Evolutionary conservation across 441 rosid species (phyloP), one percentile per base, ranked within the genome.

Genomic region (Brassica hybrid): DNA sequence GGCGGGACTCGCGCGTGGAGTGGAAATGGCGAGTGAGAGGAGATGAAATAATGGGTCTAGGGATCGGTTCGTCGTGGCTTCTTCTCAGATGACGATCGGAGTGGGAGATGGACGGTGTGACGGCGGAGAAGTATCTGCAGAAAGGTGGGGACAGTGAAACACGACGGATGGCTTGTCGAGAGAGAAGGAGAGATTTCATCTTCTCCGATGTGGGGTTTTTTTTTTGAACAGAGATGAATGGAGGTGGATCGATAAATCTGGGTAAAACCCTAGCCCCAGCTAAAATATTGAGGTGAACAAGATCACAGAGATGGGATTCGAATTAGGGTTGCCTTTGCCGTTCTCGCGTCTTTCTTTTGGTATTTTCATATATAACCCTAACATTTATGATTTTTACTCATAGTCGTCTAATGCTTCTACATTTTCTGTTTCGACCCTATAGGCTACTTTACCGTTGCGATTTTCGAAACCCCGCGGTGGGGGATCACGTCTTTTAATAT

Each of bases 131-230:
- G 79, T 72, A 30, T 71, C 86, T 64, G 64, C 19, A 54, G 60
- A 54, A 71, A 76, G 23, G 9, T 1, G 75, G 68, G 65, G 48
- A 36, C 1, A 63, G 85, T 59, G 86, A 85, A 45, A 90, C 7
- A 18, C 62, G 76, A 21, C 61, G 75, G 16, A 88, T 62, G 3
- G 85, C 59, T 83, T 83, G 80, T 68, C 86, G 77, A 67, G 83
- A 83, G 60, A 60, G 0, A 6, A 84, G 73, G 7, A 93, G 76
- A 36, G 34, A 85, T 84, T 86, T 91, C 84, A 86, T 80, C 58
- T 80, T 75, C 73, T 72, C 58, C 8, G 12, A 38, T 3, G 25
- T 21, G 23, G 23, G 23, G 0, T 21, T 21, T 21, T 21, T 21
- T 21, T 21, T 21, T 21, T 21, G 23, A 32, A 36, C 56, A n/a